Conservation (phyloP, 2,329 filamentous ascomycete species). For the Pseudophaeomoniella oleicola region DNA sequence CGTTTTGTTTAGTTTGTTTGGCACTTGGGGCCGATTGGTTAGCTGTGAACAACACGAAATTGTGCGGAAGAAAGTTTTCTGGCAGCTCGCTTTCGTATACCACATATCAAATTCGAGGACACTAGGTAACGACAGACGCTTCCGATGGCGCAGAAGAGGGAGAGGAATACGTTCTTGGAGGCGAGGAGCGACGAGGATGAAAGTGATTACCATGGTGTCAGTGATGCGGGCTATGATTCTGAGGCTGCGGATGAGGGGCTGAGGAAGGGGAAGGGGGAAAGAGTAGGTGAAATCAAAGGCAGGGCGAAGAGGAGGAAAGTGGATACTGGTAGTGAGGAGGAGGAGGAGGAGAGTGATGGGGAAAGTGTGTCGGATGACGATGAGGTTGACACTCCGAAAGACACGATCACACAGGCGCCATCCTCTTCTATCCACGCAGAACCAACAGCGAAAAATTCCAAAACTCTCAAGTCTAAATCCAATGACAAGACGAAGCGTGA, state of each 20-base stretch:
- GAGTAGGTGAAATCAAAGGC: constrained; percentile 6
- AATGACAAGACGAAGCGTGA: constrained; percentile 15
- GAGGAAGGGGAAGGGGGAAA: constrained; percentile 14
- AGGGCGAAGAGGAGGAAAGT: constrained; percentile 8
- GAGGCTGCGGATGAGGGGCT: constrained; percentile 23
- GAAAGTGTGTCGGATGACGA: constrained; percentile 5
- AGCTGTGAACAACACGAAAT: too few relatives aligned
- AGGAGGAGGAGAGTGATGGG: constrained; percentile 14
- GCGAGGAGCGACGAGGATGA: constrained; percentile 22
- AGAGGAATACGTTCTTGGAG: not conserved
- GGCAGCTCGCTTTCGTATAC: too few relatives aligned
- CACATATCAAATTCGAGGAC: too few relatives aligned
- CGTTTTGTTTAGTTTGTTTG: too few relatives aligned
- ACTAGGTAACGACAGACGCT: too few relatives aligned
- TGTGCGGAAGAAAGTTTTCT: too few relatives aligned
- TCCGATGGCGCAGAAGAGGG: not conserved
- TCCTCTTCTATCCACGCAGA: not conserved
- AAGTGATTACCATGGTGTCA: constrained; percentile 22
- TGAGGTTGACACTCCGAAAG: constrained; percentile 2
- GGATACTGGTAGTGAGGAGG: constrained; percentile 15
- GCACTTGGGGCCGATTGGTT: too few relatives aligned
- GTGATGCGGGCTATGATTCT: constrained; percentile 28
- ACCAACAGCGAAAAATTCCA: constrained; percentile 6
- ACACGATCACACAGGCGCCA: not conserved
- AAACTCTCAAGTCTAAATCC: constrained; percentile 9